Conservation (phyloP, 2,329 filamentous ascomycete species). For the Colletotrichum camelliae region DNA sequence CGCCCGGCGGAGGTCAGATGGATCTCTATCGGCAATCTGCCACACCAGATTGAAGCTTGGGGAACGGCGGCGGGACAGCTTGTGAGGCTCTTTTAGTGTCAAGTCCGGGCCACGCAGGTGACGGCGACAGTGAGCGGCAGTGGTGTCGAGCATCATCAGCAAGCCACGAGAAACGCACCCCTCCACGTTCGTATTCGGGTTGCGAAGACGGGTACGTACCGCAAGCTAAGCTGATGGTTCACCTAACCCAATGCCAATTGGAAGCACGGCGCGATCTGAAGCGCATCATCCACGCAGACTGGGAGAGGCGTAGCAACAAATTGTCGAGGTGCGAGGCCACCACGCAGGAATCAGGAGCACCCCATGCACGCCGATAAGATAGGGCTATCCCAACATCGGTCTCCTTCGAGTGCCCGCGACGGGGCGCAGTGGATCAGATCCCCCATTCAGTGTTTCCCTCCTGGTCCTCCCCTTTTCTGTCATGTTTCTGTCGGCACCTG, state of each 20-base stretch:
- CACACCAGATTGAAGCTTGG: neutral
- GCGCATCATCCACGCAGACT: neutral
- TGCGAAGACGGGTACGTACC: neutral
- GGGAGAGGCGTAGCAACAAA: neutral
- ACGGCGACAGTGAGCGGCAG: neutral
- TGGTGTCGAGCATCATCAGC: neutral
- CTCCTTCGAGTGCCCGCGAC: neutral
- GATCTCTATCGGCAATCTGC: slow-evolving; percentile 19
- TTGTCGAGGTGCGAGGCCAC: neutral
- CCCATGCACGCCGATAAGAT: slow-evolving; percentile 6
- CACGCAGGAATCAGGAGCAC: neutral
- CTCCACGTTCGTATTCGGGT: slow-evolving; percentile 21
- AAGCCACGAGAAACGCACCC: neutral
- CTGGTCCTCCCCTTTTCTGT: neutral
- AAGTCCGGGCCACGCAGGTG: neutral
- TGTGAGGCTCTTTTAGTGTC: neutral
- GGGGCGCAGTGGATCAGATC: neutral
- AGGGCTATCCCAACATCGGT: slow-evolving; percentile 1
- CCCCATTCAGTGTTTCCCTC: neutral
- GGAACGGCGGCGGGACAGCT: neutral
- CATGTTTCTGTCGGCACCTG: neutral
- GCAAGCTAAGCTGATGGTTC: neutral
- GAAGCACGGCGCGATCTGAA: neutral
- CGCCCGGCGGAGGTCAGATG: slow-evolving; percentile 9
- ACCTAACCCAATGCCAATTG: neutral